Conservation (phyloP, 2,329 filamentous ascomycete genomes). For the Furcasterigmium sp. region DNA sequence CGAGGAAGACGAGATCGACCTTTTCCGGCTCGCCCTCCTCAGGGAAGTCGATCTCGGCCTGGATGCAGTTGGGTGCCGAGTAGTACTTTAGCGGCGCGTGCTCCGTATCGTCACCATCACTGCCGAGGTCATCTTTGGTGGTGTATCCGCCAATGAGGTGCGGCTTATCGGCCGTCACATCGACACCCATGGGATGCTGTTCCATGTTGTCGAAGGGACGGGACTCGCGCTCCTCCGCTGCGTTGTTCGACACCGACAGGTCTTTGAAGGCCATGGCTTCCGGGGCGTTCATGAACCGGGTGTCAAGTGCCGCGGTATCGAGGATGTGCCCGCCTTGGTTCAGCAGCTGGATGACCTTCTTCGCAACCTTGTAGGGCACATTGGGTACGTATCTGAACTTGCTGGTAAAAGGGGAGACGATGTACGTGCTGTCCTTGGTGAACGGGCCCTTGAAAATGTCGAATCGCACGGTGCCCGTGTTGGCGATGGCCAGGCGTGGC, state of each 20-base stretch:
- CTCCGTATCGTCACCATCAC: conserved; percentile 84
- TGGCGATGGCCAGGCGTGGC: conserved; percentile 69
- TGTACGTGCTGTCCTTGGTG: conserved; percentile 79
- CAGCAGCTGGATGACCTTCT: conserved; percentile 57
- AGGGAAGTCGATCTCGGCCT: conserved; percentile 61
- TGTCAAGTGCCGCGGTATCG: conserved; percentile 26
- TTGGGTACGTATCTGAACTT: conserved; percentile 71
- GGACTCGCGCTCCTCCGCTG: conserved; percentile 5
- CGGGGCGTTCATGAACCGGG: conserved; percentile 43
- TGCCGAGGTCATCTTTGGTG: conserved; percentile 76
- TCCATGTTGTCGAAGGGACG: conserved; percentile 13
- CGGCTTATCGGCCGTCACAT: conserved; percentile 23
- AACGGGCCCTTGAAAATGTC: conserved; percentile 93
- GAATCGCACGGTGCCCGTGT: conserved; percentile 89
- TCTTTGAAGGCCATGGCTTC: conserved; percentile 28
- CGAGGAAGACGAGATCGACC: conserved; percentile 86
- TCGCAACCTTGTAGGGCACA: conserved; percentile 73
- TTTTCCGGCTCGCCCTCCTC: conserved; percentile 52
- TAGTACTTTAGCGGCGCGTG: conserved; percentile 73
- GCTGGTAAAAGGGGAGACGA: conserved; percentile 83
- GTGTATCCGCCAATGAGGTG: conserved; percentile 69
- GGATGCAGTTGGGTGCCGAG: conserved; percentile 76
- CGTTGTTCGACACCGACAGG: conserved; percentile 13
- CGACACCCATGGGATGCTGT: conserved; percentile 25
- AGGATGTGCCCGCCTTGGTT: conserved; percentile 51